Evolutionary conservation across 2,329 filamentous ascomycete genomes (phyloP).

Genomic region (Penicillium sp.): DNA sequence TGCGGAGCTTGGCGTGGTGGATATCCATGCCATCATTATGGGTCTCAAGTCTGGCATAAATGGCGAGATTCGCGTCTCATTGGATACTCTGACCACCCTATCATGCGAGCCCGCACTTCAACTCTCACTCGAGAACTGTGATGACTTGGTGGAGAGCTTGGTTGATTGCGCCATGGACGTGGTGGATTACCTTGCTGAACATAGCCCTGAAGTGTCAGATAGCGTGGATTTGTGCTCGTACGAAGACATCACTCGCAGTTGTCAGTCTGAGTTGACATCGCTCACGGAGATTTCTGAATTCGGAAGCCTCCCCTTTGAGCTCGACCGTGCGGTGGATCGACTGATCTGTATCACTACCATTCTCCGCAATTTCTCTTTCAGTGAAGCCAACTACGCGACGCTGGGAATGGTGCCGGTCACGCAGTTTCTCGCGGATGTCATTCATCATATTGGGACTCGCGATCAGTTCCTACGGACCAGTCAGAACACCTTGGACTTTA

Average conservation of each 20-base stretch:
- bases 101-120: conserved; percentile 62
- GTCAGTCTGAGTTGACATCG: conserved; percentile 67
- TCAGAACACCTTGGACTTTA: conserved; percentile 86
- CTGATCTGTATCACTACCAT: conserved; percentile 90
- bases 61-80: conserved; percentile 80
- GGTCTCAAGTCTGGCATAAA: conserved; percentile 87
- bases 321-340: conserved; percentile 81
- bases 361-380: conserved; percentile 86
- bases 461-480: conserved; percentile 80
- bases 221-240: conserved; percentile 79
- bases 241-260: conserved; percentile 81
- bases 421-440: conserved; percentile 77
- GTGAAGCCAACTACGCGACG: conserved; percentile 69
- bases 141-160: conserved; percentile 83
- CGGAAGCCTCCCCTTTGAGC: conserved; percentile 72
- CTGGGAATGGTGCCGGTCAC: conserved; percentile 75
- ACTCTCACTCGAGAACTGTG: conserved; percentile 71
- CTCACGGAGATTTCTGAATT: conserved; percentile 71
- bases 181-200: conserved; percentile 76
- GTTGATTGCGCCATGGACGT: conserved; percentile 91
- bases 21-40: conserved; percentile 84
- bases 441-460: conserved; percentile 82
- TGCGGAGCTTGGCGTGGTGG: conserved; percentile 78
- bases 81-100: conserved; percentile 76
- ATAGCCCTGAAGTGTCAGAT: conserved; percentile 81